These are phyloP conservation scores for Dendryphion nanum DNA, from an alignment of 2,329 filamentous ascomycete species.

Conservation along the genomic window DNA sequence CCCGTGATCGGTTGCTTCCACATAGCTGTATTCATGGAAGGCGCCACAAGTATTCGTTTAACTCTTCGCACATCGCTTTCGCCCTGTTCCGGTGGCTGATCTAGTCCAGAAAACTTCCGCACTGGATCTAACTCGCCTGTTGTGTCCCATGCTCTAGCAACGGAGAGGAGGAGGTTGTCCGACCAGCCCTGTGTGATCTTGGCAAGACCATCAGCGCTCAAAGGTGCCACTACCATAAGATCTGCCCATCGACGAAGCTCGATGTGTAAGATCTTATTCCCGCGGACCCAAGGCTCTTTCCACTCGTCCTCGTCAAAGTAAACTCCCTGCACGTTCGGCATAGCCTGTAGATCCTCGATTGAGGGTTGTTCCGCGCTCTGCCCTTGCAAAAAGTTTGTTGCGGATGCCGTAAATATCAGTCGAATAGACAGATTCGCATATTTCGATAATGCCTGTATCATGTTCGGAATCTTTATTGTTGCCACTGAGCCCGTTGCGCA, in stretches of 20 bases:
- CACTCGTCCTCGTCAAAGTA: slow-evolving; percentile 88
- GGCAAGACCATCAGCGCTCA: slow-evolving; percentile 82
- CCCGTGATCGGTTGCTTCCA: slow-evolving; percentile 80
- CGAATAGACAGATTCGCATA: slow-evolving; percentile 69
- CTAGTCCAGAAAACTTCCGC: slow-evolving; percentile 22
- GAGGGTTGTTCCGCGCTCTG: slow-evolving; percentile 76
- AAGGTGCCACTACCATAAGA: slow-evolving; percentile 73
- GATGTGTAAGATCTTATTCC: slow-evolving; percentile 83
- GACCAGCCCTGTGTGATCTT: slow-evolving; percentile 77
- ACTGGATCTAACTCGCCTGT: slow-evolving; percentile 33
- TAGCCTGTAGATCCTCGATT: slow-evolving; percentile 55
- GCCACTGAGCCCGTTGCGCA: slow-evolving; percentile 75
- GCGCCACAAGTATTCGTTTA: slow-evolving; percentile 68
- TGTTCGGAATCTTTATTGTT: slow-evolving; percentile 69
- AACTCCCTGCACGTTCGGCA: slow-evolving; percentile 75
- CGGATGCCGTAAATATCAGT: slow-evolving; percentile 74
- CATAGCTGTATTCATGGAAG: slow-evolving; percentile 89
- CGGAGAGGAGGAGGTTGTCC: slow-evolving; percentile 71
- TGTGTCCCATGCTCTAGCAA: slow-evolving; percentile 86
- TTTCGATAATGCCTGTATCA: slow-evolving; percentile 54
- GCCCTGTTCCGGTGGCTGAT: slow-evolving; percentile 12
- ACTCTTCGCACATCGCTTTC: slow-evolving; percentile 35
- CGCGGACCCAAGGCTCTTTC: slow-evolving; percentile 73
- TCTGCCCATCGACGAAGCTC: slow-evolving; percentile 82
- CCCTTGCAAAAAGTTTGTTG: slow-evolving; percentile 71